Percentiles rank a stretch among this genome's conserved stretches.
Evolutionary conservation across 257 asterid species (phyloP).

Genomic region (Thymus mandschuricus): DNA sequence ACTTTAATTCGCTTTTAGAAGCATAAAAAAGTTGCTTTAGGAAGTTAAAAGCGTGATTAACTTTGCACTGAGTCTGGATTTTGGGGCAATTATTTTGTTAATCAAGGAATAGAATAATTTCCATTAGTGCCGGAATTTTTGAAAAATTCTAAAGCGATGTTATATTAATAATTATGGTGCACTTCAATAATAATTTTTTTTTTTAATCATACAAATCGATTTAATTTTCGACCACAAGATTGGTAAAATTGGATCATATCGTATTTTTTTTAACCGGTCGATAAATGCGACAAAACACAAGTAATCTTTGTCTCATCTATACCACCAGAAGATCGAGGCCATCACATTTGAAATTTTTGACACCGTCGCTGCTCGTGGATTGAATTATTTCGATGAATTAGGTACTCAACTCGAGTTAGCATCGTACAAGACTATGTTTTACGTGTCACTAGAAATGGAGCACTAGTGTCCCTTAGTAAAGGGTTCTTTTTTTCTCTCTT

Average conservation of each 20-base stretch:
- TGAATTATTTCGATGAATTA: neutral
- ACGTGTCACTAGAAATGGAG: too few species aligned
- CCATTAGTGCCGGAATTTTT: constrained; percentile 28
- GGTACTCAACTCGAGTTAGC: neutral
- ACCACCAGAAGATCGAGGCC: too few species aligned
- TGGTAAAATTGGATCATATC: neutral
- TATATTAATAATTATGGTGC: neutral
- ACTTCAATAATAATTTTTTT: neutral
- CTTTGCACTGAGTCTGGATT: constrained; percentile 36
- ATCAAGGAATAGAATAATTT: constrained; percentile 28
- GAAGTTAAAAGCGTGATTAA: constrained; percentile 37
- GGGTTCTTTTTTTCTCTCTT: neutral
- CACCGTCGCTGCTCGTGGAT: too few species aligned
- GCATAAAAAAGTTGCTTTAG: constrained; percentile 41
- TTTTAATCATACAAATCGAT: neutral
- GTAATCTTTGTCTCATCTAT: too few species aligned
- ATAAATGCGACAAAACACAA: too few species aligned
- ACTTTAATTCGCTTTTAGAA: constrained; percentile 26
- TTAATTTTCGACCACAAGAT: neutral
- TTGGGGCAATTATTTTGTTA: constrained; percentile 18
- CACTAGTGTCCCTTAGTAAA: neutral
- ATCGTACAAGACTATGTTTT: neutral
- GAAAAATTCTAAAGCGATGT: constrained; percentile 15
- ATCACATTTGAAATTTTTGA: too few species aligned
- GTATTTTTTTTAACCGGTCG: neutral